Base-by-base conservation (phyloP, 305 asterid genomes). In the Striga hermonthica region DNA sequence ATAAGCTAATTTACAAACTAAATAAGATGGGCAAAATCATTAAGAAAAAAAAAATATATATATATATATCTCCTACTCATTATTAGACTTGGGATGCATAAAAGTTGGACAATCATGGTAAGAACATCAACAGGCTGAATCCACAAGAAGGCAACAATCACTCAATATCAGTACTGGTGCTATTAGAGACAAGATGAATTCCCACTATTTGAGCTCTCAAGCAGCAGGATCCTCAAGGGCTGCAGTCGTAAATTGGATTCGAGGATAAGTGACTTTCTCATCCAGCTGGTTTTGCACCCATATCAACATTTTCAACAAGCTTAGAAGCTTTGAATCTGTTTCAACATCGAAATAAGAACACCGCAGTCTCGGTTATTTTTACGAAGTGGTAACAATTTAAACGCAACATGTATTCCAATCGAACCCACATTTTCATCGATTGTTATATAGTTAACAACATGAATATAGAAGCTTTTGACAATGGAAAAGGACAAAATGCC, bases 241-340 rank as follows among this genome's bases (percentile, higher is more conserved):
- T 40, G 90, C 90, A 10, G 94, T 78, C 22, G 88, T 11, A 84
- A 13, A 75, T 93, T 90, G 12, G 62, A 90, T 84, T 74, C 91
- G 89, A 54, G 96, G 99, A 73, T 81, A 93, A 39, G 75, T 76
- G 12, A 92, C 99, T 74, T 84, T 88, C 58, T 82, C 95, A 14
- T 84, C 95, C 9, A 93, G 96, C 81, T 80, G 84, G 62, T 80
- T 88, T 74, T 90, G 99, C 0, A 81, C 90, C 92, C 95, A 82
- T 43, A 82, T 64, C 72, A 93, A 81, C 90, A 86, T 80, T 84
- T 90, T 90, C 87, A 93, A 62, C 64, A 93, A 79, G 84, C 88
- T 84, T 5, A 95, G 95, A 72, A 93, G 96, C 81, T 88, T 90
- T 60, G 99, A 96, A 79, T 90, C 96, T 87, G 81, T 68, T 50